A percentile compares a stretch with the other conserved stretches of the same genome.
Evolutionary conservation across 208 protist species (phyloP).

Genomic region (Trypanosoma vivax): DNA sequence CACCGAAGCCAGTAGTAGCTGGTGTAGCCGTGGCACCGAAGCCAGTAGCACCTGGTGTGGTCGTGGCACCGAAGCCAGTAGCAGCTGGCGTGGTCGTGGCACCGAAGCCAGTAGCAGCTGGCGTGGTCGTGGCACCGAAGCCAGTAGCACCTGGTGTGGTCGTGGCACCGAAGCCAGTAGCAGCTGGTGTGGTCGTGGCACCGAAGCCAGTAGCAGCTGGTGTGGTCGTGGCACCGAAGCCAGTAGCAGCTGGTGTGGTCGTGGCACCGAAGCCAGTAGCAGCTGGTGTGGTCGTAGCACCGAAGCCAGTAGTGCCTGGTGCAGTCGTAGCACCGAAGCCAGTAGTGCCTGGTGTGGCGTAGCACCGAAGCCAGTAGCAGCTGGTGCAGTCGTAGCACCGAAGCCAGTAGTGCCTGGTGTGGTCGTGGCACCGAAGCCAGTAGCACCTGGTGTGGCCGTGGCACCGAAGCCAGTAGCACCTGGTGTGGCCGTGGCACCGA

Average conservation of each 20-base stretch:
- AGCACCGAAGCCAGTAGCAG: neutral
- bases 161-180: constrained; percentile 19
- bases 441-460: constrained; percentile 4
- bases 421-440: constrained; percentile 12
- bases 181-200: neutral
- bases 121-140: neutral
- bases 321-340: constrained; percentile 4
- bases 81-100: neutral
- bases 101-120: constrained; percentile 10
- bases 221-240: neutral
- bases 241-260: neutral
- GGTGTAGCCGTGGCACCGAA: neutral
- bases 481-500: constrained; percentile 4
- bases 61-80: constrained; percentile 1
- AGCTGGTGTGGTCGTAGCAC: constrained; percentile 7
- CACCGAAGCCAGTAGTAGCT: constrained; percentile 17
- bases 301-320: constrained; percentile 9
- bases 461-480: constrained; percentile 14
- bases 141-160: constrained; percentile 8
- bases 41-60: constrained; percentile 4
- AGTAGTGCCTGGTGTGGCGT: constrained; percentile 1
- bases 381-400: constrained; percentile 3
- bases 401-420: constrained; percentile 2
- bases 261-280: constrained; percentile 18
- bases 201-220: constrained; percentile 14